Percentiles rank a stretch among this genome's conserved stretches.
Conservation (phyloP, 305 asterid species). For the Fraxinus dipetala region DNA sequence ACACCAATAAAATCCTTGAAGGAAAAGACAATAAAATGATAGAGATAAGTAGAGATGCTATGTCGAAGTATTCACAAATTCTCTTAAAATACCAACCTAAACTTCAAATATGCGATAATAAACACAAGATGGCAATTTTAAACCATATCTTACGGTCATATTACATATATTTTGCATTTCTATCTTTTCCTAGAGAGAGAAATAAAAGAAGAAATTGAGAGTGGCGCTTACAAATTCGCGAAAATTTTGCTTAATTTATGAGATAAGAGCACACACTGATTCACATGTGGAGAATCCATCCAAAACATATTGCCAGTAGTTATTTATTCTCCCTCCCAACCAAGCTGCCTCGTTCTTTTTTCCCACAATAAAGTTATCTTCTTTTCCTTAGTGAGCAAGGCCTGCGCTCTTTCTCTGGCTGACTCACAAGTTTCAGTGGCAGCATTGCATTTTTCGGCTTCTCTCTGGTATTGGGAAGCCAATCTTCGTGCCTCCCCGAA, state of each 20-base stretch:
- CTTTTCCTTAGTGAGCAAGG: slow-evolving; percentile 59
- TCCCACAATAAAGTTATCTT: slow-evolving; percentile 71
- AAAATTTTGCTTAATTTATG: not conserved
- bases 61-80: not conserved
- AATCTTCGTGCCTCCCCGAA: slow-evolving; percentile 69
- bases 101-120: not conserved
- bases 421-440: slow-evolving; percentile 92
- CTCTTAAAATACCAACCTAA: not conserved
- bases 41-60: not conserved
- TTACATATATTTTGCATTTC: not conserved
- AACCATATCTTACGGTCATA: not conserved
- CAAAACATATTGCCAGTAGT: not conserved
- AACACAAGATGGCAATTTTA: not conserved
- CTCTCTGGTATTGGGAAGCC: slow-evolving; percentile 77
- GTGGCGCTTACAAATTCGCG: not conserved
- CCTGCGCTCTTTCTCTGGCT: slow-evolving; percentile 66
- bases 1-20: not conserved
- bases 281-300: not conserved
- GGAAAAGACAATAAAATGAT: not conserved
- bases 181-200: not conserved
- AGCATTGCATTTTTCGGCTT: slow-evolving; percentile 90
- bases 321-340: slow-evolving; percentile 67
- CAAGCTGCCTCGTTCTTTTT: slow-evolving; percentile 68
- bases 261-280: not conserved
- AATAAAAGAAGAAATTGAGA: not conserved